Conservation (phyloP, 208 protist genomes). For the Trypanosoma congolense region DNA sequence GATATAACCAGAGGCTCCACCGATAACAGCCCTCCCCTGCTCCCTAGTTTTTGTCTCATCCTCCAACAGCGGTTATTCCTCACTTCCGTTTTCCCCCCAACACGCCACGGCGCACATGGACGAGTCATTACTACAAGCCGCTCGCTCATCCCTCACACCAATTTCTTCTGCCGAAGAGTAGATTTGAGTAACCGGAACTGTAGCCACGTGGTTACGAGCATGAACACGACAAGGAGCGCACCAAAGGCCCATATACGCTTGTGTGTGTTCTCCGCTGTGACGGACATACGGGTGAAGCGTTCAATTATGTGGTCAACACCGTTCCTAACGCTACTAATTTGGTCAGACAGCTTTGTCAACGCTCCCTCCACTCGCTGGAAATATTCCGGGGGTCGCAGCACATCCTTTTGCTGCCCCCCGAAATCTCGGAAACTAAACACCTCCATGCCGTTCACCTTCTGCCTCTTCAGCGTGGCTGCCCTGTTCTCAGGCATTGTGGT, state of each 20-base stretch:
- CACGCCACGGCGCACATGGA: too few relatives aligned
- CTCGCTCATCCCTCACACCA: too few relatives aligned
- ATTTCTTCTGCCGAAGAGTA: conserved; percentile 57
- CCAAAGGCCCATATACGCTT: conserved; percentile 69
- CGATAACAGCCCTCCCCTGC: too few relatives aligned
- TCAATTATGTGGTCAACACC: conserved; percentile 21
- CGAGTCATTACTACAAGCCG: too few relatives aligned
- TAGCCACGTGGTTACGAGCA: conserved; percentile 37
- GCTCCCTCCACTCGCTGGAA: conserved; percentile 30
- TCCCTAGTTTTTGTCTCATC: too few relatives aligned
- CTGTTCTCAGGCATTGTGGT: neutral
- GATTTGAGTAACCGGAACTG: conserved; percentile 69
- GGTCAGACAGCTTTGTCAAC: conserved; percentile 19
- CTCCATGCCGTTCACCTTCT: conserved; percentile 48
- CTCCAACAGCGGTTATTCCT: too few relatives aligned
- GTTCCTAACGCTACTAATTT: conserved; percentile 5
- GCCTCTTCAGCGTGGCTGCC: conserved; percentile 20
- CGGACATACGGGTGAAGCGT: conserved; percentile 39
- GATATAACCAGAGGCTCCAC: too few relatives aligned
- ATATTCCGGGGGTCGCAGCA: conserved; percentile 49
- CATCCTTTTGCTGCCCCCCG: conserved; percentile 56
- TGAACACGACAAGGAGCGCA: conserved; percentile 35
- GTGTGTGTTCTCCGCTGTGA: conserved; percentile 74
- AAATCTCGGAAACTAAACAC: conserved; percentile 63
- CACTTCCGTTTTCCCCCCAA: too few relatives aligned